Base-by-base conservation (phyloP, 345 rosid species). In the Dimocarpus longan region DNA sequence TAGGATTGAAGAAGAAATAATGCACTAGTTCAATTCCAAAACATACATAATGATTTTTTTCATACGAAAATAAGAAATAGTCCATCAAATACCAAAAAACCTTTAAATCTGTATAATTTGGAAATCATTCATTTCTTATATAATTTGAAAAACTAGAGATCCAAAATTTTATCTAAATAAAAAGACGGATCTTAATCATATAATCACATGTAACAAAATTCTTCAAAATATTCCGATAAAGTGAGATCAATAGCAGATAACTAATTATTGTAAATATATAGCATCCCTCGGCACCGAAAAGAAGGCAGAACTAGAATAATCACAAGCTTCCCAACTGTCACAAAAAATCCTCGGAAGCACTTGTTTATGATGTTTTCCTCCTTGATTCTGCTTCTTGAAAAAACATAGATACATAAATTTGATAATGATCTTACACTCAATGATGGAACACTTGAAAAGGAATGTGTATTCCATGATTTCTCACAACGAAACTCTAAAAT, bases 301-400 rank as follows among this genome's bases (percentile, higher is more conserved):
- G 3, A 74, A 63, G 1, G 22, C 22, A 62, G 39, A 62, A 43
- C 5, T 42, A 46, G n/a, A 56, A 16, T 4, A 6, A 21, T 15
- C 16, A 7, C 10, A 48, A 40, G 57, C 54, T 76, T 76, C 66
- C 73, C 3, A 76, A 76, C 32, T 4, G 72, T 22, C 48, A 44
- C 19, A 75, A 75, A 74, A 66, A 75, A 44, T 66, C 19, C 62
- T 75, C 16, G 44, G 73, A 76, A 67, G 40, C 73, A 39, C 16
- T 11, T 67, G 3, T 15, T 13, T 43, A 43, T 12, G 13, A 9
- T 43, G 40, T 56, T 44, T 56, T 74, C 48, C 60, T 52, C 63
- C 40, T 22, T 63, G 48, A 52, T 66, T 39, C 18, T 48, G 57
- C 70, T 64, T 40, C 68, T 66, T 66, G 44, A 74, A 48, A 48